Conservation (phyloP, 768 basidiomycete genomes). For the Serendipita sp. region DNA sequence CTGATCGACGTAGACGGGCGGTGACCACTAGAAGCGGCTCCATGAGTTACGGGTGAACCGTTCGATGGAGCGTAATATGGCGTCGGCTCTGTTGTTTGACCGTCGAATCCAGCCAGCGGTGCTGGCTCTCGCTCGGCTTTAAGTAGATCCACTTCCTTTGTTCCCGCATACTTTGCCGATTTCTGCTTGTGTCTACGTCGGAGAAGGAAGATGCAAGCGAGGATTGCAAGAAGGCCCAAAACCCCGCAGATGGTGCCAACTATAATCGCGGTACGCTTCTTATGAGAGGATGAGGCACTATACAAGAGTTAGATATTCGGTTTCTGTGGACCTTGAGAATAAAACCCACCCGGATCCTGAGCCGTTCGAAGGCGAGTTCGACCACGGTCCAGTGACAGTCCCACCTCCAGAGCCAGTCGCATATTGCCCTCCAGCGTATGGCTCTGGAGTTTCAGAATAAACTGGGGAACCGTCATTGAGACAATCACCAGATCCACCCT, state of each 20-base stretch:
- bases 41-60: background rate
- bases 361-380: background rate
- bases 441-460: background rate
- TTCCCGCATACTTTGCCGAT: background rate
- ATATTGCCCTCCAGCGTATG: constrained; percentile 2
- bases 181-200: background rate
- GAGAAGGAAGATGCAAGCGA: background rate
- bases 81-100: background rate
- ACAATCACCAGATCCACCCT: background rate
- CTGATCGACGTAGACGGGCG: constrained; percentile 1
- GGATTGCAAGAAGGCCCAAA: background rate
- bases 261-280: background rate
- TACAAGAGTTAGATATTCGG: background rate
- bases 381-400: background rate
- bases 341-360: background rate
- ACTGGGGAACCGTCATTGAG: background rate
- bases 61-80: background rate
- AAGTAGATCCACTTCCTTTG: constrained; percentile 1
- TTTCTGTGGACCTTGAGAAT: background rate
- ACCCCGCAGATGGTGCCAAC: background rate
- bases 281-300: background rate
- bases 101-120: background rate
- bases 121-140: background rate
- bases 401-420: constrained; percentile 4
- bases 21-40: background rate